Base-by-base conservation (phyloP, 305 asterid genomes). In the Solanum hybrid region DNA sequence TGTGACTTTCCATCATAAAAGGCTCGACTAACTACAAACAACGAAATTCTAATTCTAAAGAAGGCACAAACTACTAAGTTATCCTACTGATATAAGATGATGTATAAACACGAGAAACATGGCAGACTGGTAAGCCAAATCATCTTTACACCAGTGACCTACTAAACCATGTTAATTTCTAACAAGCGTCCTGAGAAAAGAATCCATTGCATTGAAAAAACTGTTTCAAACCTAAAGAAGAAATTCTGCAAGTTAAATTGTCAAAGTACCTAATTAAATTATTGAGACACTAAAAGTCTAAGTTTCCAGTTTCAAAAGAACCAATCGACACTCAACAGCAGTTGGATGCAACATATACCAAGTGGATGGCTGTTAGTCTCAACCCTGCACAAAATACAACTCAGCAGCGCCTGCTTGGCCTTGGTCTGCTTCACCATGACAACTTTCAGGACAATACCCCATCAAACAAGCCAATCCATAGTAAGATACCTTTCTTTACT, bases 401-500 rank as follows among this genome's bases (percentile, higher is more conserved):
- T 92, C 86, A 89, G 56, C 75, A 89, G 73, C 91, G 45, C 90
- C 94, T 86, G 88, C 94, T 36, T 42, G 90, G 90, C 86, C 92
- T 88, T 42, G 90, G 90, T 81, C 92, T 88, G 92, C 90, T 89
- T 89, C 93, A 77, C 88, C 92, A 42, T 3, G 89, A 86, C 90
- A 85, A 85, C 90, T 89, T 90, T 91, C 92, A 86, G 88, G 86
- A 42, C 86, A 90, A 82, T 76, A 89, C 93, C 85, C 77, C 91
- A 75, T 88, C 87, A 89, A 85, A 89, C 91, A 85, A 91, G 91
- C 91, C 92, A 90, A 86, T 89, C 91, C 94, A 92, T 90, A 80
- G 90, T 90, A 89, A 73, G 60, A 81, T 92, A 91, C 89, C 92
- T 90, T 79, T 90, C 92, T 92, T 90, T 89, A 90, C 87, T 84